Evolutionary conservation across 192 early-diverging fungal species (phyloP).

Genomic region (Chytriomyces sp.): DNA sequence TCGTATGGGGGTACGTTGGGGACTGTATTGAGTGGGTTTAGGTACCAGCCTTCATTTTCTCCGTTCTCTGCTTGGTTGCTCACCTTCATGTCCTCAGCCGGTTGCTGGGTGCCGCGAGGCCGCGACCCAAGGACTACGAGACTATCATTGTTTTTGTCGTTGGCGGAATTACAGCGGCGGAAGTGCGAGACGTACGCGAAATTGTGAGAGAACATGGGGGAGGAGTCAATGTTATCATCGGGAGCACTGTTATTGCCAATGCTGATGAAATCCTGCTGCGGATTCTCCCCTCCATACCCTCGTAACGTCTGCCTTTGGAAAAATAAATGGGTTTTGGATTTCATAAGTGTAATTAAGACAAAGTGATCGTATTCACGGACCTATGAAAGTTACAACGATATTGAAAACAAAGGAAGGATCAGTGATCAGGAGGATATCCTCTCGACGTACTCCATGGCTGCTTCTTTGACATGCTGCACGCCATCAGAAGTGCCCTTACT

Average conservation of each 20-base stretch:
- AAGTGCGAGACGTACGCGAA: constrained; percentile 21
- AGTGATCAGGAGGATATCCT: constrained; percentile 21
- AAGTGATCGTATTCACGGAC: too few species aligned
- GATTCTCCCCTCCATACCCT: too few species aligned
- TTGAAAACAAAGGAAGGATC: too few species aligned
- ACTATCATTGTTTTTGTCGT: constrained; percentile 11
- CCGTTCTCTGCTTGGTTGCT: not conserved
- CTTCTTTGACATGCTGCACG: constrained; percentile 85
- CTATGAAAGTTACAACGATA: too few species aligned
- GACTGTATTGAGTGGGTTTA: constrained; percentile 22
- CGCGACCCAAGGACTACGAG: not conserved
- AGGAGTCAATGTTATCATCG: not conserved
- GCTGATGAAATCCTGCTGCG: not conserved
- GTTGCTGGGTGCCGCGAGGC: constrained; percentile 6
- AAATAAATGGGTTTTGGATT: too few species aligned
- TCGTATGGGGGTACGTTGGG: constrained; percentile 26
- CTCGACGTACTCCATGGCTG: constrained; percentile 85
- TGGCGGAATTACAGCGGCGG: constrained; percentile 12
- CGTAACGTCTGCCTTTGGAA: too few species aligned
- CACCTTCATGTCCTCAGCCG: not conserved
- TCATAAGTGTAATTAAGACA: too few species aligned
- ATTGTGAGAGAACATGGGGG: not conserved
- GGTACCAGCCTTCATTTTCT: not conserved
- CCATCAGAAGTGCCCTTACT: constrained; percentile 75
- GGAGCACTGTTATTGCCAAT: not conserved